Conservation (phyloP, 2,329 filamentous ascomycete species). For the Madurella fahalii region DNA sequence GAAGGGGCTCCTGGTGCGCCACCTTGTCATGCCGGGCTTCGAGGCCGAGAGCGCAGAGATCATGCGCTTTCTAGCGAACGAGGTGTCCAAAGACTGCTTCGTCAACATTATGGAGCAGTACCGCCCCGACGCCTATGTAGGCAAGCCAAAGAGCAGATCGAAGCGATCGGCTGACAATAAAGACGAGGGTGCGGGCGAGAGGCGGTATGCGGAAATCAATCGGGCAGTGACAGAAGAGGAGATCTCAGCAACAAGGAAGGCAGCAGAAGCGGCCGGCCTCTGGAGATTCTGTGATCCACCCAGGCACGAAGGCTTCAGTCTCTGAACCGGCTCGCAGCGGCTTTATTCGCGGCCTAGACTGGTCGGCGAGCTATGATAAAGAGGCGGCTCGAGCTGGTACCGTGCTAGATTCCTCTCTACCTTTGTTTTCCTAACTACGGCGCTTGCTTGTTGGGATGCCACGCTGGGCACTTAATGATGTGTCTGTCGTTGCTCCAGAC, state of each 20-base stretch:
- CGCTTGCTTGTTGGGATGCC: too few relatives aligned
- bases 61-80: constrained; percentile 68
- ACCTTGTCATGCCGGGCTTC: constrained; percentile 80
- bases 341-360: background rate
- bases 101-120: constrained; percentile 91
- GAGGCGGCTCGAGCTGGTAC: background rate
- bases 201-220: constrained; percentile 75
- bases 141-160: constrained; percentile 54
- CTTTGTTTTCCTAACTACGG: background rate
- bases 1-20: constrained; percentile 68
- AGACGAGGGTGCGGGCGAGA: constrained; percentile 37
- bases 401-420: background rate
- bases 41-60: constrained; percentile 70
- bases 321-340: constrained; percentile 31
- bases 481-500: background rate
- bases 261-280: constrained; percentile 66
- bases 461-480: too few relatives aligned
- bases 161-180: constrained; percentile 26
- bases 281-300: constrained; percentile 73
- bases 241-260: constrained; percentile 60
- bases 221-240: constrained; percentile 63
- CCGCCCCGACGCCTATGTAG: constrained; percentile 74
- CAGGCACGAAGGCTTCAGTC: constrained; percentile 47
- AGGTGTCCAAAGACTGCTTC: constrained; percentile 71
- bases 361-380: background rate